phyloP scores from a whole-genome alignment of 257 asterid genomes.

The Cruciata laevipes region DNA sequence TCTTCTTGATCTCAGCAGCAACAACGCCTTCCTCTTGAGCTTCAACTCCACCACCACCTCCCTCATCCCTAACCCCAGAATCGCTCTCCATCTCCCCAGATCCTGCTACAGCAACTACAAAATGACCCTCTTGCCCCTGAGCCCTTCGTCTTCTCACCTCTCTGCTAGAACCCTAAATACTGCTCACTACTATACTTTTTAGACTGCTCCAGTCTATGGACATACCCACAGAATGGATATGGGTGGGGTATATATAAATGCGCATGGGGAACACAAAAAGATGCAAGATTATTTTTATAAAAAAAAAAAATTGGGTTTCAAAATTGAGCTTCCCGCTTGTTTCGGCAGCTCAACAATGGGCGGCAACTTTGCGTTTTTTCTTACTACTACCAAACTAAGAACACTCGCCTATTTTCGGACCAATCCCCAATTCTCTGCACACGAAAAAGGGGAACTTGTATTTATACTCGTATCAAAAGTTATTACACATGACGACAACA shows the following conservation, averaged over 20 bases:
- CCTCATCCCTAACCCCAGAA: neutral
- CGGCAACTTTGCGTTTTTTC: neutral
- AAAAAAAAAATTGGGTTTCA: neutral
- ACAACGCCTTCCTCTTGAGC: neutral
- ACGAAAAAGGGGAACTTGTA: too few relatives aligned
- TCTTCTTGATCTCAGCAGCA: neutral
- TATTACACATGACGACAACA: too few relatives aligned
- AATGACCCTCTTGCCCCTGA: constrained; percentile 6
- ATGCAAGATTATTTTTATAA: neutral
- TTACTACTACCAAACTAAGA: neutral
- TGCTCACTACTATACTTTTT: too few relatives aligned
- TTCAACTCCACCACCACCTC: neutral
- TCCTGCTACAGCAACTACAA: neutral
- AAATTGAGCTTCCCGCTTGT: neutral
- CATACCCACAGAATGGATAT: neutral
- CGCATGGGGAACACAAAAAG: neutral
- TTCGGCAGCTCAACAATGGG: neutral
- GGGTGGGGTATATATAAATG: neutral
- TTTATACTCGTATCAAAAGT: too few relatives aligned
- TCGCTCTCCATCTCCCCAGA: neutral
- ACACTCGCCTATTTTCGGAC: neutral
- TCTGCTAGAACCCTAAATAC: neutral
- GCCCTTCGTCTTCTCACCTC: neutral
- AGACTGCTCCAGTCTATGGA: too few relatives aligned
- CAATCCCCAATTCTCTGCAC: too few relatives aligned